Conservation (phyloP, 371 early-diverging fungal species). For the Mortierella sp. region DNA sequence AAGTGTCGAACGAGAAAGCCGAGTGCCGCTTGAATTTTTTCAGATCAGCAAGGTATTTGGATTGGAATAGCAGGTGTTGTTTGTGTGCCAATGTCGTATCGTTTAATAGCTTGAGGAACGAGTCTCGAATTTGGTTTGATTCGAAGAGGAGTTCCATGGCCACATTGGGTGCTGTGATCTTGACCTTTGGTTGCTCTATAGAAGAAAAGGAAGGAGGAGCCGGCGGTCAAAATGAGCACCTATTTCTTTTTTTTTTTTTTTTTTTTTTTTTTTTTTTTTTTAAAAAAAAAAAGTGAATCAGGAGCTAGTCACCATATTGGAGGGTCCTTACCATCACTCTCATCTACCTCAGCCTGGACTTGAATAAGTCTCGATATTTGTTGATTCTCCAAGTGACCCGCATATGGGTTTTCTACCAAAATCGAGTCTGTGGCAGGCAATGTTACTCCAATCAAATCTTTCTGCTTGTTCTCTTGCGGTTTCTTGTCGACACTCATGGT, state of each 20-base stretch:
- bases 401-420: constrained; percentile 33
- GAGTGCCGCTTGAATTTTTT: constrained; percentile 53
- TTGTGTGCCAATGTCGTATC: constrained; percentile 44
- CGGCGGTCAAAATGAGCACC: no score
- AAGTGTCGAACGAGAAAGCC: constrained; percentile 49
- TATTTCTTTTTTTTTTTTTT: no score
- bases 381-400: constrained; percentile 46
- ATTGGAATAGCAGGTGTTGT: constrained; percentile 48
- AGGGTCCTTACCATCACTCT: constrained; percentile 33
- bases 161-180: constrained; percentile 27
- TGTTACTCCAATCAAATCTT: no score
- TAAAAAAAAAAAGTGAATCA: not conserved
- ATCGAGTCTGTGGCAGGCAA: not conserved
- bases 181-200: constrained; percentile 35
- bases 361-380: constrained; percentile 36
- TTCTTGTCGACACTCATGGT: no score
- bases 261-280: no score
- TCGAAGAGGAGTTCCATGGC: constrained; percentile 27
- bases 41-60: constrained; percentile 49
- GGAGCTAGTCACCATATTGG: no score
- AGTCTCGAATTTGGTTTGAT: constrained; percentile 22
- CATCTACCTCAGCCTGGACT: constrained; percentile 39
- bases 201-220: not conserved
- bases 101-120: constrained; percentile 21
- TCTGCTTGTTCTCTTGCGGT: no score